Evolutionary conservation across 768 basidiomycete species (phyloP), one percentile per base, ranked within the genome.

Genomic region (Ramaria rubella): DNA sequence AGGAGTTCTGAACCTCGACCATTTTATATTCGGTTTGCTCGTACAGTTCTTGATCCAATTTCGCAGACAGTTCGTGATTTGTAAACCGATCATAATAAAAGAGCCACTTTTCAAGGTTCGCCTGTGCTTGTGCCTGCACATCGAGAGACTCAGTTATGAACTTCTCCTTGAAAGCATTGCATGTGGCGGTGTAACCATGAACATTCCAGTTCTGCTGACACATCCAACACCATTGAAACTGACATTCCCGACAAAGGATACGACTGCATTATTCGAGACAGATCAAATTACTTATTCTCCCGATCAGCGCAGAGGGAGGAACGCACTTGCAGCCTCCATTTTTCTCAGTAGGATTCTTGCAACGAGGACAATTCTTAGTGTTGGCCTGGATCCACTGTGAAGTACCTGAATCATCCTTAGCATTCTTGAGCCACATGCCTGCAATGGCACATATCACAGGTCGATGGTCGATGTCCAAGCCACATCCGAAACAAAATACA

Each of bases 241-340:
- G 57, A 59, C 60, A 61, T 17, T 61, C 43, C 19, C 54, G 33
- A 42, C 60, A 61, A n/a, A 52, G 21, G 27, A 56, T 59, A 30
- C 50, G 58, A 27, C 58, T 59, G 19, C 14, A 27, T 27, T 2
- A 21, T 27, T 30, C 26, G 27, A 50, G 14, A n/a, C 11, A 51
- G 19, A 36, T 33, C 33, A 15, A 17, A 42, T 33, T 40, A 27
- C 44, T 40, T 58, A 49, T 50, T n/a, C 4, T 42, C 17, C 36
- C 14, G 31, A 52, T n/a, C n/a, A n/a, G n/a, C 56, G 44, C 15
- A 40, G 23, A n/a, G n/a, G 29, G 11, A 11, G 5, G n/a, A 9
- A 61, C 60, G 4, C 42, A 61, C 60, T 60, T 61, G 60, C 60
- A 61, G 26, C 60, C 60, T 9, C 60, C 60, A 29, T 42, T 51